Evolutionary conservation across 2,329 filamentous ascomycete genomes (phyloP).

Genomic region (Calonectria leucothoes): DNA sequence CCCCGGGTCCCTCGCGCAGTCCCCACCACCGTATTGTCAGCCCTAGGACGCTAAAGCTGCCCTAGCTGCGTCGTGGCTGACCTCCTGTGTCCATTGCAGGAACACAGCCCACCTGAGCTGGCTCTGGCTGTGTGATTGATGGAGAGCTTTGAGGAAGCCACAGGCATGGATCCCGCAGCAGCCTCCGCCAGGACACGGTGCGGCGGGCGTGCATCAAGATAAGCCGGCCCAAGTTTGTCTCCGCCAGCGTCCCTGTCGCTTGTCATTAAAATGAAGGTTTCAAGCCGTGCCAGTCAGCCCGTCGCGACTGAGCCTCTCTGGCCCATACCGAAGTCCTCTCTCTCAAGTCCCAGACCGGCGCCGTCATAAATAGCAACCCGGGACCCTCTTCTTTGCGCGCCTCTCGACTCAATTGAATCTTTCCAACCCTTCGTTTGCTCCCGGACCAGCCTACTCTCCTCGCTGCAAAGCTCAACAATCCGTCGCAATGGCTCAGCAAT

Average conservation of each 20-base stretch:
- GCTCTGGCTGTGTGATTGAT: constrained; percentile 13
- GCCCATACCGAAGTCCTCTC: constrained; percentile 23
- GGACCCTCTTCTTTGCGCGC: background rate
- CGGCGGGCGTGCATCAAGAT: constrained; percentile 15
- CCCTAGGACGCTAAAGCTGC: constrained; percentile 38
- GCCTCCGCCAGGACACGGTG: constrained; percentile 2
- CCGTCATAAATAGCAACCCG: constrained; percentile 13
- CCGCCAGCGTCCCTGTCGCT: constrained; percentile 33
- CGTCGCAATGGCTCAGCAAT: constrained; percentile 40
- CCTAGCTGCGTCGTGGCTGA: constrained; percentile 17
- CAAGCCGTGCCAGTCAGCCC: constrained; percentile 24
- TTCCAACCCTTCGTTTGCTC: background rate
- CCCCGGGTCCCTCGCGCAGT: background rate
- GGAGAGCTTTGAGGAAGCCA: constrained; percentile 8
- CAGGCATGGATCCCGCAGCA: background rate
- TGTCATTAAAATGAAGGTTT: constrained; percentile 37
- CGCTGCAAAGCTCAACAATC: constrained; percentile 1
- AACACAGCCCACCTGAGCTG: constrained; percentile 32
- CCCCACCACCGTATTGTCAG: constrained; percentile 36
- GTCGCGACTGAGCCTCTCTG: constrained; percentile 23
- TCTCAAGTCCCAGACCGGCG: constrained; percentile 24
- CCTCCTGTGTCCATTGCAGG: constrained; percentile 18
- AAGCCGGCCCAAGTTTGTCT: constrained; percentile 30
- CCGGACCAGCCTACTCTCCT: background rate
- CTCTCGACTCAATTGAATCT: background rate